These are phyloP conservation scores for Abortiporus biennis DNA, from an alignment of 1,284 basidiomycete genomes.

Conservation along the genomic window DNA sequence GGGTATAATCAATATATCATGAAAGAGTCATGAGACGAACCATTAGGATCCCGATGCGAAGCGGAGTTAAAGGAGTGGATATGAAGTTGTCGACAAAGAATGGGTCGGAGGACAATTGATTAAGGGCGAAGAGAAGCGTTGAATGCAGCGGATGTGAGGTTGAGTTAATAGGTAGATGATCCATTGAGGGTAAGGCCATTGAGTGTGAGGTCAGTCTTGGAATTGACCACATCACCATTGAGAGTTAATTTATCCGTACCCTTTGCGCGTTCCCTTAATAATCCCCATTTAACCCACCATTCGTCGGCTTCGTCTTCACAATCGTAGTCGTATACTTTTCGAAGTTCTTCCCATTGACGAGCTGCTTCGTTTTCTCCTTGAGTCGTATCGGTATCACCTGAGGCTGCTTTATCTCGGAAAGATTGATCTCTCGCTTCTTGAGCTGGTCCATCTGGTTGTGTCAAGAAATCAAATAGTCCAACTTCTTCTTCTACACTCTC, in stretches of 20 bases:
- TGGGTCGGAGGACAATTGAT: too few relatives aligned
- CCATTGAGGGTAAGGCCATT: too few relatives aligned
- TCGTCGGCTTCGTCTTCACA: conserved; percentile 30
- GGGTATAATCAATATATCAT: too few relatives aligned
- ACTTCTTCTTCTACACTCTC: conserved; percentile 12
- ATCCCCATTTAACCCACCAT: conserved; percentile 32
- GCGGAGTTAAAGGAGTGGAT: too few relatives aligned
- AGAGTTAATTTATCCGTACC: conserved; percentile 5
- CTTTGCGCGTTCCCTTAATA: conserved; percentile 24
- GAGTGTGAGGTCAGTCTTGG: too few relatives aligned
- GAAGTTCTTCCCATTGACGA: conserved; percentile 18
- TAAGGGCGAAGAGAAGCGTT: too few relatives aligned
- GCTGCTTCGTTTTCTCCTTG: conserved; percentile 13
- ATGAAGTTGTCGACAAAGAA: too few relatives aligned
- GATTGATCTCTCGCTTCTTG: conserved; percentile 12
- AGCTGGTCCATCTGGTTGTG: conserved; percentile 8
- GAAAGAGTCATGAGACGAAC: too few relatives aligned
- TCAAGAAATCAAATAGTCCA: conserved; percentile 15
- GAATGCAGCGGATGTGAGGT: too few relatives aligned
- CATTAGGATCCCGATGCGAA: too few relatives aligned
- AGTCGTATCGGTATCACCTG: conserved; percentile 9
- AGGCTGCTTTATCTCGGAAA: conserved; percentile 12
- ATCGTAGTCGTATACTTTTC: conserved; percentile 26
- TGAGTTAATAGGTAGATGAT: too few relatives aligned
- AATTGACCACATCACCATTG: too few relatives aligned